Conservation (phyloP, 2,329 filamentous ascomycete species). For the Pestalotiopsis sp. region DNA sequence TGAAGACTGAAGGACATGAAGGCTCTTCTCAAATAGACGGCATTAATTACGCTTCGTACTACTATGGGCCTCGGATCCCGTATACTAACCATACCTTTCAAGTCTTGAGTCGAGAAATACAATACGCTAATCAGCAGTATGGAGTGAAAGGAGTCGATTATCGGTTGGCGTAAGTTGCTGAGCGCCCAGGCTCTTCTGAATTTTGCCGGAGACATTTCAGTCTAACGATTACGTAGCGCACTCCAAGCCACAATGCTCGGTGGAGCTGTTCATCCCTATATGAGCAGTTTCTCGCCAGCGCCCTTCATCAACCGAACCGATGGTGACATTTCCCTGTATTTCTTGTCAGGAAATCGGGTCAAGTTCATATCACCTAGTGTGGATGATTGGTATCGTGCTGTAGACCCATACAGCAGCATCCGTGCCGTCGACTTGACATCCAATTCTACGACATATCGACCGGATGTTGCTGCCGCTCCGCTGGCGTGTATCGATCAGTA, state of each 20-base stretch:
- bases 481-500: too few relatives aligned
- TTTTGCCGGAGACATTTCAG: not conserved
- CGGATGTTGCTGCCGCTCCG: too few relatives aligned
- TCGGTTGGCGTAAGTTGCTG: not conserved
- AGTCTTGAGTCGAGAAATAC: not conserved
- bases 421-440: too few relatives aligned
- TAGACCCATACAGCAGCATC: too few relatives aligned
- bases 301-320: too few relatives aligned
- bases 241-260: not conserved
- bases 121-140: not conserved
- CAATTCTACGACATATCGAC: too few relatives aligned
- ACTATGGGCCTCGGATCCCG: constrained; percentile 5
- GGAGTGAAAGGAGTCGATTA: not conserved
- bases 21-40: not conserved
- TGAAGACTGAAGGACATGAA: not conserved
- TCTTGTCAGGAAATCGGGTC: too few relatives aligned
- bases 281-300: too few relatives aligned
- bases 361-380: too few relatives aligned
- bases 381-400: too few relatives aligned
- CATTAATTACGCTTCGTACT: not conserved
- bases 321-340: too few relatives aligned
- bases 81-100: not conserved
- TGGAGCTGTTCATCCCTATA: too few relatives aligned
- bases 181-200: not conserved
- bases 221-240: not conserved